Percentiles rank a stretch among this genome's conserved stretches.
Evolutionary conservation across 192 early-diverging fungal species (phyloP).

Genomic region (Umbelopsis ramanniana): DNA sequence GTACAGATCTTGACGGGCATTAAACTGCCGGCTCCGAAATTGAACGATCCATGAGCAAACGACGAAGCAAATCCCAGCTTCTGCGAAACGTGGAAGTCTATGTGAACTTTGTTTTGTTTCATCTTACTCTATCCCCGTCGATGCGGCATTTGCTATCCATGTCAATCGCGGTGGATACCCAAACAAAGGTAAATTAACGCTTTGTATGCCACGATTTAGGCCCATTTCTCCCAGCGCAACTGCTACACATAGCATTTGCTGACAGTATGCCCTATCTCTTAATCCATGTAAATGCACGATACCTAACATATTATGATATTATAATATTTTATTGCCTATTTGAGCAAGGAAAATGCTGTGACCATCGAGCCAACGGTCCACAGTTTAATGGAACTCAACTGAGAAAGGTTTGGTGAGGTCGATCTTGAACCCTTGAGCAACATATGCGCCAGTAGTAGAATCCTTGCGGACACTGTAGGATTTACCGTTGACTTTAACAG

Average conservation of each 20-base stretch:
- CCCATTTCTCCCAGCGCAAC: no score
- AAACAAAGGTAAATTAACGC: no score
- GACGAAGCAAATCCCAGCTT: background rate
- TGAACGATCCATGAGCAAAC: background rate
- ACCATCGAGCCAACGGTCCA: background rate
- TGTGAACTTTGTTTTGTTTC: background rate
- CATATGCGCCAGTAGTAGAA: conserved; percentile 1
- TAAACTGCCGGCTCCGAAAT: background rate
- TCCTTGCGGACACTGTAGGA: background rate
- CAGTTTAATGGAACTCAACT: background rate
- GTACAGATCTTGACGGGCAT: background rate
- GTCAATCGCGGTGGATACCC: no score
- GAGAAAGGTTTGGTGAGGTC: conserved; percentile 11
- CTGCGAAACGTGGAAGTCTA: background rate
- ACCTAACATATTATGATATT: background rate
- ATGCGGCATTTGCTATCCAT: no score
- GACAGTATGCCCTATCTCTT: no score
- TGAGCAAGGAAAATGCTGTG: background rate
- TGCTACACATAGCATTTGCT: no score
- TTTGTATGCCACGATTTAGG: no score
- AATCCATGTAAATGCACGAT: background rate
- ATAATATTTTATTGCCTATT: conserved; percentile 5
- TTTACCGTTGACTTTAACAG: background rate
- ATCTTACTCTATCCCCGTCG: no score
- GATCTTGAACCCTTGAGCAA: conserved; percentile 11